Conservation (phyloP, 148 eudicot genomes). For the Spergularia bocconei region DNA sequence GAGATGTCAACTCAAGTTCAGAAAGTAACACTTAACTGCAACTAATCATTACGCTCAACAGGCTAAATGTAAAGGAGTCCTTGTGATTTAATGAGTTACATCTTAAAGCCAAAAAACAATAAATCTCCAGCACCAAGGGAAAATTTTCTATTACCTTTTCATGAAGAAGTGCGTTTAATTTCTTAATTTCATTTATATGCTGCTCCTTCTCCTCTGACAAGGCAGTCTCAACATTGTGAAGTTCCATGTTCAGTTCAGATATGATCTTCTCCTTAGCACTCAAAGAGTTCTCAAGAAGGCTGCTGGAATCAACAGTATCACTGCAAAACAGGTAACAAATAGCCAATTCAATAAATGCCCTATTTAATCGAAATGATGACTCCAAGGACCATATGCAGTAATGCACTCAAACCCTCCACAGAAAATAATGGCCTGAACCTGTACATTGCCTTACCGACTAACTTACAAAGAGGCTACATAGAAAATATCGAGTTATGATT, state of each 20-base stretch:
- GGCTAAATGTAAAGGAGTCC: no score
- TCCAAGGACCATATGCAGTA: constrained; percentile 7
- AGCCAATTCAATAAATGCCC: constrained; percentile 11
- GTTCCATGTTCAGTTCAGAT: constrained; percentile 91
- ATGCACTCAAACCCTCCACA: constrained; percentile 6
- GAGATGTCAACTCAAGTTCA: no score
- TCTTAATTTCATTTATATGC: constrained; percentile 77
- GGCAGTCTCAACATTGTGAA: constrained; percentile 82
- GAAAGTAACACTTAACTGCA: no score
- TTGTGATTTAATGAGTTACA: no score
- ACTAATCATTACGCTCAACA: no score
- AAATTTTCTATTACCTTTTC: constrained; percentile 56
- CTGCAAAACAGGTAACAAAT: constrained; percentile 44
- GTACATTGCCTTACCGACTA: not conserved
- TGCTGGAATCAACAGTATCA: constrained; percentile 71
- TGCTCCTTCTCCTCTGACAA: constrained; percentile 74
- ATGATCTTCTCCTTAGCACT: constrained; percentile 90
- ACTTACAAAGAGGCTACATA: no score
- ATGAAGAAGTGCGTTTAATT: constrained; percentile 63
- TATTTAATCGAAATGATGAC: not conserved
- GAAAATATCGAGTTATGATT: no score
- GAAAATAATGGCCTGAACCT: no score
- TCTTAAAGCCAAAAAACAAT: not conserved
- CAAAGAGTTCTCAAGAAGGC: constrained; percentile 83
- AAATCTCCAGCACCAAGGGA: not conserved